A percentile compares a stretch with the other conserved stretches of the same genome.
Conservation (phyloP, 1,284 basidiomycete species). For the Austroboletus niveus region DNA sequence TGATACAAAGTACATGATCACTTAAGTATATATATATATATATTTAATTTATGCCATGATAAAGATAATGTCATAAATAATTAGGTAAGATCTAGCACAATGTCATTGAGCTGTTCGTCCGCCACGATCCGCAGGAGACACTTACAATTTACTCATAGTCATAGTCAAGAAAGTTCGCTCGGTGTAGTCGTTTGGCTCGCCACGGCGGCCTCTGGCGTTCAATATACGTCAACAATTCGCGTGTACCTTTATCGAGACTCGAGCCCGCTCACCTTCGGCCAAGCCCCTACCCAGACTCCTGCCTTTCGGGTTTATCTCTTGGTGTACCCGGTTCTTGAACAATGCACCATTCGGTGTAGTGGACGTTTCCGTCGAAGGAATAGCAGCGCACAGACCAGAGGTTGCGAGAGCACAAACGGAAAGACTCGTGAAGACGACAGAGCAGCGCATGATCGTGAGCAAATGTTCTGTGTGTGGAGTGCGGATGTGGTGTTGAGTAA, state of each 20-base stretch:
- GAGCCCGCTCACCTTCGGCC: conserved; percentile 5
- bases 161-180: background rate
- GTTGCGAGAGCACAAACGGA: conserved; percentile 14
- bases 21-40: too few relatives aligned
- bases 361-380: background rate
- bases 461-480: conserved; percentile 1
- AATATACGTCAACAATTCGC: background rate
- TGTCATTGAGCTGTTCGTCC: too few relatives aligned
- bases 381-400: conserved; percentile 7
- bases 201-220: background rate
- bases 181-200: background rate
- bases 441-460: conserved; percentile 15
- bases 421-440: conserved; percentile 7
- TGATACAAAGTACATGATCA: too few relatives aligned
- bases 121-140: too few relatives aligned
- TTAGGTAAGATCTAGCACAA: too few relatives aligned
- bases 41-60: too few relatives aligned
- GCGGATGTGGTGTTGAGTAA: background rate
- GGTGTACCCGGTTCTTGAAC: conserved; percentile 20
- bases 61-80: too few relatives aligned
- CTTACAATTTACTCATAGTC: too few relatives aligned
- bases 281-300: background rate
- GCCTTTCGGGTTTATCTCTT: conserved; percentile 15
- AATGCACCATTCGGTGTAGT: conserved; percentile 9
- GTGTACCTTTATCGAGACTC: background rate